phyloP scores from a whole-genome alignment of 176 grass and related monocot species.

The Panicum miliaceum region DNA sequence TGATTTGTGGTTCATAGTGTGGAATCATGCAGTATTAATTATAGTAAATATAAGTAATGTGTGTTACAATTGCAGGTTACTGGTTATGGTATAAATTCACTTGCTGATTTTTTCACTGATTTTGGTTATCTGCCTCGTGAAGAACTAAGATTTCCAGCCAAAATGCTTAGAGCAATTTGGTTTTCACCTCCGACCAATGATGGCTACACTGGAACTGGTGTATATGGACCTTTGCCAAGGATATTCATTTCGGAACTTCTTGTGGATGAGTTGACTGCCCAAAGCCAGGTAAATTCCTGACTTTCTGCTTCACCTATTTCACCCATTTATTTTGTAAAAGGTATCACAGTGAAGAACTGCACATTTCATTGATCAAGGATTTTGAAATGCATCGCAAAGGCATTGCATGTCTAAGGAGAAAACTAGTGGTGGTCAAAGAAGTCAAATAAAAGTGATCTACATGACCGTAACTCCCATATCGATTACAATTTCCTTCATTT shows the following conservation, averaged over 20 bases:
- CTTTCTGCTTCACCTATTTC: not conserved
- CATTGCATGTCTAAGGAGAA: not conserved
- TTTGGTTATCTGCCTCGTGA: slow-evolving; percentile 81
- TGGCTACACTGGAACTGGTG: slow-evolving; percentile 59
- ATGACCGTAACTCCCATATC: not conserved
- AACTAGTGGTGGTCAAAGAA: not conserved
- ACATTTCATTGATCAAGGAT: slow-evolving; percentile 8
- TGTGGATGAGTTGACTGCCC: slow-evolving; percentile 78
- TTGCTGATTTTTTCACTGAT: slow-evolving; percentile 82
- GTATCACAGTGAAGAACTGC: not conserved
- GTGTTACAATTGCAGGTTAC: slow-evolving; percentile 67
- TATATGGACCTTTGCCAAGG: slow-evolving; percentile 80
- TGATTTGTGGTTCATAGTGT: not conserved
- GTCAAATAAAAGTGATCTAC: not conserved
- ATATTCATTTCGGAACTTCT: slow-evolving; percentile 98
- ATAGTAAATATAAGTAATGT: not conserved
- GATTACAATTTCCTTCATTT: not conserved
- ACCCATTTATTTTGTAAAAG: slow-evolving; percentile 12
- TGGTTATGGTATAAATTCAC: slow-evolving; percentile 90
- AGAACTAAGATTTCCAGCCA: slow-evolving; percentile 91
- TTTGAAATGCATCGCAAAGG: slow-evolving; percentile 27
- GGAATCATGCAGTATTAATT: not conserved
- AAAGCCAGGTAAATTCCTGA: slow-evolving; percentile 69
- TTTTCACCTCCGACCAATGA: slow-evolving; percentile 76
- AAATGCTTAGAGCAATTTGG: slow-evolving; percentile 93